Evolutionary conservation across 2,329 filamentous ascomycete genomes (phyloP).

Genomic region (Monosporascus sp.): DNA sequence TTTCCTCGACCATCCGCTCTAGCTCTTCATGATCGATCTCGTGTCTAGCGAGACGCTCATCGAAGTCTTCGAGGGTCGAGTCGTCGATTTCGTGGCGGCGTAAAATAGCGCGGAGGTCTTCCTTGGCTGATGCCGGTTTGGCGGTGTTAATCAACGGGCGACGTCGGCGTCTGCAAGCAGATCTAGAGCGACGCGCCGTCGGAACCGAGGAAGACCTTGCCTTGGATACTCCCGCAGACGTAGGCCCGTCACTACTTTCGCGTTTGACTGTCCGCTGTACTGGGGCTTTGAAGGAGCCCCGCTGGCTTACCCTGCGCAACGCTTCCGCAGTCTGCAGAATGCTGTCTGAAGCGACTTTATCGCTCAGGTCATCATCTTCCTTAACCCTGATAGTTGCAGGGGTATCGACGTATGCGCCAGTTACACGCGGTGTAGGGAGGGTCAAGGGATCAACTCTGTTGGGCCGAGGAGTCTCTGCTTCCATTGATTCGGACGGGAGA

Average conservation of each 20-base stretch:
- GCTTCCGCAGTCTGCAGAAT: not conserved
- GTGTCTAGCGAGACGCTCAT: constrained; percentile 41
- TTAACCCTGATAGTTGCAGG: constrained; percentile 38
- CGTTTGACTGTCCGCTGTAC: constrained; percentile 5
- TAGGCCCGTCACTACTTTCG: constrained; percentile 2
- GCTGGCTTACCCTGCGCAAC: constrained; percentile 2
- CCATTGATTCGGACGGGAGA: constrained; percentile 26
- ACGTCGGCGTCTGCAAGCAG: constrained; percentile 35
- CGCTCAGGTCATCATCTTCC: constrained; percentile 12
- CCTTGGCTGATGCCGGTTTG: constrained; percentile 47
- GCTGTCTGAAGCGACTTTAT: constrained; percentile 3
- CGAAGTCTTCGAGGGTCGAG: constrained; percentile 54
- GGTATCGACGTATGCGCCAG: constrained; percentile 53
- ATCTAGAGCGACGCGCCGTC: constrained; percentile 30
- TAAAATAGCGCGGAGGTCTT: constrained; percentile 51
- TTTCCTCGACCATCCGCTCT: constrained; percentile 22
- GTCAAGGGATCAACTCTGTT: constrained; percentile 38
- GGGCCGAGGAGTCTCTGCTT: constrained; percentile 44
- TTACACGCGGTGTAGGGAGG: constrained; percentile 49
- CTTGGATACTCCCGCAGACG: constrained; percentile 4
- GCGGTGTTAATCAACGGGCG: constrained; percentile 49
- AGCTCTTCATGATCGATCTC: constrained; percentile 25
- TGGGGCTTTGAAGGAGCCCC: constrained; percentile 8
- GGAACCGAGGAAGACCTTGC: constrained; percentile 21
- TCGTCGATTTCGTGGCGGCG: constrained; percentile 51